Percentiles rank a stretch among this genome's conserved stretches.
phyloP scores from a whole-genome alignment of 2,329 filamentous ascomycete species.

The Meredithiella fracta region DNA sequence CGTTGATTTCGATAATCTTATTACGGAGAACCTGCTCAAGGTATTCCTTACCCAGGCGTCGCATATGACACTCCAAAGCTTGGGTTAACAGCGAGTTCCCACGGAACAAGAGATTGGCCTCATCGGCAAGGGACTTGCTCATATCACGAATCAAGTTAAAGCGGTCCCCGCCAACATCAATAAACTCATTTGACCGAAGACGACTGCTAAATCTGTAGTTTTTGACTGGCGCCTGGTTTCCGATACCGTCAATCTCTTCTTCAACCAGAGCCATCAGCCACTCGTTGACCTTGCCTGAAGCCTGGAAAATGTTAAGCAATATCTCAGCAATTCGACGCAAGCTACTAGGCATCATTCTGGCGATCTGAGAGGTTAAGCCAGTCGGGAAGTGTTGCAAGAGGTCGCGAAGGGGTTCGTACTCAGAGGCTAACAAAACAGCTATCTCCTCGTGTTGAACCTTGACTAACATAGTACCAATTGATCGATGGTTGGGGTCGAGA shows the following conservation, averaged over 20 bases:
- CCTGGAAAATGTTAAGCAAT: constrained; percentile 88
- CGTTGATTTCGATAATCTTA: constrained; percentile 77
- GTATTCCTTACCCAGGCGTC: constrained; percentile 80
- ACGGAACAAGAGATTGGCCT: constrained; percentile 87
- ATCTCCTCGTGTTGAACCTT: constrained; percentile 74
- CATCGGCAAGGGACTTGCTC: constrained; percentile 62
- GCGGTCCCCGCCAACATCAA: constrained; percentile 45
- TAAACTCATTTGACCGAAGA: constrained; percentile 53
- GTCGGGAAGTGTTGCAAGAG: constrained; percentile 72
- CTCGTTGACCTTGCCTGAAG: constrained; percentile 65
- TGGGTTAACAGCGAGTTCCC: constrained; percentile 92
- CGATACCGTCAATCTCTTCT: constrained; percentile 88
- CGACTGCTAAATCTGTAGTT: constrained; percentile 56
- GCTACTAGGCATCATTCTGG: constrained; percentile 59
- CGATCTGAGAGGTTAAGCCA: constrained; percentile 70
- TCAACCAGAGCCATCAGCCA: constrained; percentile 91
- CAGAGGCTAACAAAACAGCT: constrained; percentile 68
- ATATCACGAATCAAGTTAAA: constrained; percentile 61
- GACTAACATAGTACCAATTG: constrained; percentile 70
- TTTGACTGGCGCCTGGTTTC: constrained; percentile 63
- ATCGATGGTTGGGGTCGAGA: constrained; percentile 56
- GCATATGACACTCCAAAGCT: constrained; percentile 89
- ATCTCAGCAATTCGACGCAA: constrained; percentile 69
- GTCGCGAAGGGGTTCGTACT: constrained; percentile 71
- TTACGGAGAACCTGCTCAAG: constrained; percentile 74